Evolutionary conservation across 257 asterid species (phyloP), one percentile per base, ranked within the genome.

Genomic region (Fraxinus pennsylvanica): DNA sequence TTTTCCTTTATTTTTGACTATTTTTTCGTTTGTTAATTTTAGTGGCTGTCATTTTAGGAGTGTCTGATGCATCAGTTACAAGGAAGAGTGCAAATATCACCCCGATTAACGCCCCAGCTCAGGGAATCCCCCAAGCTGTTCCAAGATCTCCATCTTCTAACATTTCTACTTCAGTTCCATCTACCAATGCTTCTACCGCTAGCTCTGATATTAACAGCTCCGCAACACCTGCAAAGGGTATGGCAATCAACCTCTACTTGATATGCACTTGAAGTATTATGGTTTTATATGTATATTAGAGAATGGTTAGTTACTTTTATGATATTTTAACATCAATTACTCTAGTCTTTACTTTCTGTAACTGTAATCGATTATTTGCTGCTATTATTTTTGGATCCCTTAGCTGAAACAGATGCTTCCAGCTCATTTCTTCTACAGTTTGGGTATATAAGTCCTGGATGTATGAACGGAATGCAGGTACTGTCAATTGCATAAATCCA

Each of bases 401-500:
- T 81, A 82, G 86, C 82, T 85, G 82, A 91, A 77, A 96, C 83
- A 78, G 98, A 89, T 78, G 86, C 87, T 70, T 79, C 96, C 19
- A 84, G 68, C 82, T 81, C 96, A 45, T 87, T 88, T 84, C 86
- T 94, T 59, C 84, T 93, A 78, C 99, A 95, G 84, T 95, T 95
- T 86, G 99, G 99, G 74, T 86, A 97, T 71, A 87, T 93, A 78
- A 93, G 87, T 84, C 98, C 97, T 74, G 90, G 96, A 72, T 74
- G 85, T 61, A 84, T 95, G 93, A 90, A 90, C 69, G 98, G 90
- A 43, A 83, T 93, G 86, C 97, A 91, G 96, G 98, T 95, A 84
- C 38, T 38, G 38, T 59, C 19, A 13, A 25, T 71, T 79, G 67
- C 80, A 75, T 68, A 76, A 50, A 9, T 79, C 36, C 50, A 9